phyloP scores from a whole-genome alignment of 441 rosid species.

The Bocquillonia castaneifolia region DNA sequence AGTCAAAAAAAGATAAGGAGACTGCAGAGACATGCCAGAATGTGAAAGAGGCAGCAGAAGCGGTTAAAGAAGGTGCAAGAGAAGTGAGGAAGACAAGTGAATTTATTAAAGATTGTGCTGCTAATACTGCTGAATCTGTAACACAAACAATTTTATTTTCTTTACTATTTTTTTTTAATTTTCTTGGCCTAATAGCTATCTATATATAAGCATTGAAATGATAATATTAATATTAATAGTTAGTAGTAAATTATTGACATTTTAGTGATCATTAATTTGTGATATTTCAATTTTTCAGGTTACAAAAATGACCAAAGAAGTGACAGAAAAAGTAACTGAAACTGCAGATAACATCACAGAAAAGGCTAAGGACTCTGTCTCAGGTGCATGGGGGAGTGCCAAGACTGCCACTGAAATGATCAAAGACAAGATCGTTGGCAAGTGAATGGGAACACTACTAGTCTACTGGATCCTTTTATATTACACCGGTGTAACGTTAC shows the following conservation, averaged over 20 bases:
- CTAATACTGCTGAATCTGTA: slow-evolving; percentile 39
- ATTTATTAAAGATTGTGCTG: slow-evolving; percentile 33
- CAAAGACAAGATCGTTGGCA: slow-evolving; percentile 39
- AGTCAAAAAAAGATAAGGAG: too few relatives aligned
- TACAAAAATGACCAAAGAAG: slow-evolving; percentile 35
- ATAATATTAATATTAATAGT: too few relatives aligned
- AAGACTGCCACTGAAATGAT: slow-evolving; percentile 37
- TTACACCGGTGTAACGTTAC: too few relatives aligned
- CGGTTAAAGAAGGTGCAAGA: slow-evolving; percentile 57
- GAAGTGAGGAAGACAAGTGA: slow-evolving; percentile 49
- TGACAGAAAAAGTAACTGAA: slow-evolving; percentile 35
- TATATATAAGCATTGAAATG: too few relatives aligned
- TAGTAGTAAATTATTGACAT: too few relatives aligned
- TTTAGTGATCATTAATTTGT: too few relatives aligned
- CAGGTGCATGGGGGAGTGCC: slow-evolving; percentile 32
- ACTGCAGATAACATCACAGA: slow-evolving; percentile 36
- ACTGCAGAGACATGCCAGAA: slow-evolving; percentile 38
- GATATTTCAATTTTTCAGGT: slow-evolving; percentile 34
- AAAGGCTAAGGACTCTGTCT: slow-evolving; percentile 36
- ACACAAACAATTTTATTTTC: not conserved
- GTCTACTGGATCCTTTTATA: too few relatives aligned
- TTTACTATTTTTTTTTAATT: not conserved
- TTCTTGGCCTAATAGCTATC: too few relatives aligned
- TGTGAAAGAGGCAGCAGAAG: slow-evolving; percentile 60
- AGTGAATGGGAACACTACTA: not conserved